Evolutionary conservation across 1,284 basidiomycete genomes (phyloP), one percentile per base, ranked within the genome.

Genomic region (Ceratobasidium sp.): DNA sequence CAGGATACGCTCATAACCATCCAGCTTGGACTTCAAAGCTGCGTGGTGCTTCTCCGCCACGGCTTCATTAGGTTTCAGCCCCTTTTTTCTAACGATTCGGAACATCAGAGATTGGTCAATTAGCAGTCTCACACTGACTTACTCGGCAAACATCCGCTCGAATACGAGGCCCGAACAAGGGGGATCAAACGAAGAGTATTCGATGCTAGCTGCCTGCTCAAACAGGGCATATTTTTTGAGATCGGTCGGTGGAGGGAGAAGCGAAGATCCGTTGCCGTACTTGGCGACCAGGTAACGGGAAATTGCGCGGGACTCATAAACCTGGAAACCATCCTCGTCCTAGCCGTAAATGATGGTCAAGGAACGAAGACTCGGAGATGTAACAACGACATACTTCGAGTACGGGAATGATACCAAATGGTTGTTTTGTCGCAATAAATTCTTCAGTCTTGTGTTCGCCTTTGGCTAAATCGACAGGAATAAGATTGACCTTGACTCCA

Each of bases 301-400:
- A 77, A 91, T 90, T 2, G 90, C 89, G 50, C 90, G 87, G 50
- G 87, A 88, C 82, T 91, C 88, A 44, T 56, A 73, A 20, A 88
- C 17, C 68, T 80, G 78, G n/a, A 81, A 62, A 23, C 46, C 79
- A 50, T 81, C 80, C n/a, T 81, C 80, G 79, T 84, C 56, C 76
- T 69, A n/a, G 42, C 26, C 54, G 33, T 33, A 33, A 54, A 10
- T 23, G 13, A 6, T 48, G 44, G 23, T 66, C 9, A 48, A 48
- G 23, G 12, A 10, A 9, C 42, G 4, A 10, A 5, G 26, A 26
- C 10, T 26, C 57, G 26, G 9, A 48, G 10, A 6, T 26, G 23
- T 66, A n/a, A 26, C 17, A 9, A 33, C 2, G 48, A 64, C 78
- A 28, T 42, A 78, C 79, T 20, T 75, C 70, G 33, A 80, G 68